These are phyloP conservation scores for Byssochlamys sp. DNA, from an alignment of 2,329 filamentous ascomycete genomes.

Conservation along the genomic window DNA sequence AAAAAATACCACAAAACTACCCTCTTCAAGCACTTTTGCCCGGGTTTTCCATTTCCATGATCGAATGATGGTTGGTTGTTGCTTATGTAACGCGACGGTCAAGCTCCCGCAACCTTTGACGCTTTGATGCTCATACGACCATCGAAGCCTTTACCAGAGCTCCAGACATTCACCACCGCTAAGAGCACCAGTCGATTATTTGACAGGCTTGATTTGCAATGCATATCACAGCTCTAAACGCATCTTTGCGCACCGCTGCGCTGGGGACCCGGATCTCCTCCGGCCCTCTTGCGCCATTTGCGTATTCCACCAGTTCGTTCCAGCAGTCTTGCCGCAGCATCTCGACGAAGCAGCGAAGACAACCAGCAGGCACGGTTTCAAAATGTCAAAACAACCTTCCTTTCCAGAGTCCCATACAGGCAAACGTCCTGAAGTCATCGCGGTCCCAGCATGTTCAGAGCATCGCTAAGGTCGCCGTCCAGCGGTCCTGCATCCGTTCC, in stretches of 20 bases:
- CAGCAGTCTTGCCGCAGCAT: constrained; percentile 5
- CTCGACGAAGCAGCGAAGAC: constrained; percentile 6
- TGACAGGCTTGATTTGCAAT: constrained; percentile 8
- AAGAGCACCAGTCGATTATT: neutral
- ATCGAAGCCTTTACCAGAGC: neutral
- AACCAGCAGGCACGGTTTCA: constrained; percentile 14
- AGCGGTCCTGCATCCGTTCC: constrained; percentile 7
- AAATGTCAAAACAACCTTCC: constrained; percentile 9
- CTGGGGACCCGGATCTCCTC: constrained; percentile 19
- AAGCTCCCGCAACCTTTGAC: neutral
- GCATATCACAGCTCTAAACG: constrained; percentile 18
- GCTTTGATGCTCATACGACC: neutral
- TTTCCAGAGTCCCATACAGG: neutral
- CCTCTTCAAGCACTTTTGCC: no score
- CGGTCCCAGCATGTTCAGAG: constrained; percentile 6
- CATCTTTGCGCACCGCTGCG: constrained; percentile 25
- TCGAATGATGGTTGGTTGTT: neutral
- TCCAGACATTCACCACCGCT: neutral
- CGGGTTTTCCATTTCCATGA: neutral
- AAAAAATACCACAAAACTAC: no score
- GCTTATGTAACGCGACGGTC: neutral
- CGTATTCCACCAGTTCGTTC: constrained; percentile 8
- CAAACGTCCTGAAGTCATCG: constrained; percentile 9
- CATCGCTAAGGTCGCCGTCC: constrained; percentile 6
- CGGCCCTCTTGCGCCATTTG: constrained; percentile 15